Evolutionary conservation across 2,329 filamentous ascomycete genomes (phyloP), one percentile per base, ranked within the genome.

Genomic region (Periconia digitata): DNA sequence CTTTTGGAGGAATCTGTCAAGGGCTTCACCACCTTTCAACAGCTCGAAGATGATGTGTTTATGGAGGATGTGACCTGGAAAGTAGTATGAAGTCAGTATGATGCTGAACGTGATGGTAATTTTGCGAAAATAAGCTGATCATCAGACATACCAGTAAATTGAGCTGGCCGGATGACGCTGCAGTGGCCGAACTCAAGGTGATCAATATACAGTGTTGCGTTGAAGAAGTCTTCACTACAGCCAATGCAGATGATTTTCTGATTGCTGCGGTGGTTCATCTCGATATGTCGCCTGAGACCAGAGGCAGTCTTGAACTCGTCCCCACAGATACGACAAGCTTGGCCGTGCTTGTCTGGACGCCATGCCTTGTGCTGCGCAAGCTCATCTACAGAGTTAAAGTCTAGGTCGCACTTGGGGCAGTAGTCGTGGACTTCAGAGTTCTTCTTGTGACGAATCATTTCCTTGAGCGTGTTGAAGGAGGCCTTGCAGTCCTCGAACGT

Each of bases 171-270:
- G 51, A 83, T 78, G 2, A 62, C 64, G 0, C 53, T 40, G 58
- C 83, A 85, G 29, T 76, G 62, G 17, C 76, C 76, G 8, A 72
- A 69, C 56, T 85, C 81, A 17, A 85, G 73, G 54, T 85, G 83
- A 15, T 67, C 66, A 47, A 84, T 76, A 34, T 83, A 64, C 5
- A 70, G 68, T 6, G 72, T 67, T 0, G 81, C 80, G 8, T 72
- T 72, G 12, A 64, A 67, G 63, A 83, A 85, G 2, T 69, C 59
- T 8, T 58, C 50, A 4, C 64, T 55, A 58, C 83, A 85, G 51
- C 81, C 83, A 3, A 72, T 62, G 59, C 83, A 85, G 3, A 62
- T 55, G 40, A 85, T 67, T 35, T 76, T 67, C 50, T 83, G 81
- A 6, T 75, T 66, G 6, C 75, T 62, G 8, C 67, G 75, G 53